These are phyloP conservation scores for Viridothelium virens DNA, from an alignment of 495 filamentous ascomycete species.

Conservation along the genomic window DNA sequence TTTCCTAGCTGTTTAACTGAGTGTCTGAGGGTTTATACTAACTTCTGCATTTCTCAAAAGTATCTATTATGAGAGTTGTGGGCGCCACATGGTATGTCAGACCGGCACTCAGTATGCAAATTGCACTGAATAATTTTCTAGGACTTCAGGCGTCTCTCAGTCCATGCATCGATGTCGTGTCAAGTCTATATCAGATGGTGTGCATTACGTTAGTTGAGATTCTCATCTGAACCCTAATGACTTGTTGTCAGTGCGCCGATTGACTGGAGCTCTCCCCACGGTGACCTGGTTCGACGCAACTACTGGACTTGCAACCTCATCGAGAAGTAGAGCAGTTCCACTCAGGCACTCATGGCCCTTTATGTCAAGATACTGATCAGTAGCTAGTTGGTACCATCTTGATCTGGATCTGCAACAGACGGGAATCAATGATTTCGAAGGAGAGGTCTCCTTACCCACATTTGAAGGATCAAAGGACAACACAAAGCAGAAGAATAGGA, in stretches of 20 bases:
- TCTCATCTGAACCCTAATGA: constrained; percentile 13
- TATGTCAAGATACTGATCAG: constrained; percentile 5
- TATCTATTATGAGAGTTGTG: constrained; percentile 47
- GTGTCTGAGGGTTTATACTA: too few relatives aligned
- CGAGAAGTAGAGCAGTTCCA: constrained; percentile 42
- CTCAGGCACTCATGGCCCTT: neutral
- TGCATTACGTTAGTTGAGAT: constrained; percentile 4
- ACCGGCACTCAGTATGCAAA: constrained; percentile 38
- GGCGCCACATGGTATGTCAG: constrained; percentile 19
- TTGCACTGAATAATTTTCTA: constrained; percentile 23
- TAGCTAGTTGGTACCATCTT: constrained; percentile 42
- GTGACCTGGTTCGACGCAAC: constrained; percentile 46
- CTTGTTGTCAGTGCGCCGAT: constrained; percentile 35
- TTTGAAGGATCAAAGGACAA: constrained; percentile 48
- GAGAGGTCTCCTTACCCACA: constrained; percentile 44
- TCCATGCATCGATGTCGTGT: constrained; percentile 46
- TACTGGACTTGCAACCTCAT: constrained; percentile 55
- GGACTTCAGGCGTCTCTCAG: constrained; percentile 53
- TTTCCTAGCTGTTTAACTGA: too few relatives aligned
- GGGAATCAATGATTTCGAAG: constrained; percentile 44
- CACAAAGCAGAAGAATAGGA: constrained; percentile 23
- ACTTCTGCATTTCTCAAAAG: constrained; percentile 24
- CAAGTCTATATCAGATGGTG: constrained; percentile 48
- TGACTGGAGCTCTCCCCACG: constrained; percentile 42
- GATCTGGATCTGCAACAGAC: constrained; percentile 50